Percentiles rank a stretch among this genome's conserved stretches.
phyloP scores from a whole-genome alignment of 1,139 yeast genomes.

The Yamadazyma sp. region DNA sequence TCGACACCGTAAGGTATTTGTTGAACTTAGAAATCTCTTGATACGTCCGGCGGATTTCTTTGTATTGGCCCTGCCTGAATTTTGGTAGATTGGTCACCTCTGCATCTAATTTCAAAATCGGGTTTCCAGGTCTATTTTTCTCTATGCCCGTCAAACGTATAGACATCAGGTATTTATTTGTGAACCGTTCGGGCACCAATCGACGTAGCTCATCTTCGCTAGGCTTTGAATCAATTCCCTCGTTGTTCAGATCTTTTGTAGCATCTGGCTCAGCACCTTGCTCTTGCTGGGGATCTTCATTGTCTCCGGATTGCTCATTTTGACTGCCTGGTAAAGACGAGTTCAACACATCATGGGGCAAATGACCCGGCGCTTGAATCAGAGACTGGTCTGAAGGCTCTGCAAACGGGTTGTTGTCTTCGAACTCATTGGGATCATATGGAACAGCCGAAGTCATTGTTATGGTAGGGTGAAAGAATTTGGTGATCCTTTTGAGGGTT shows the following conservation, averaged over 20 bases:
- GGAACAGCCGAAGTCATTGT: conserved; percentile 63
- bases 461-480: background rate
- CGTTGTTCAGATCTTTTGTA: conserved; percentile 8
- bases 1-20: conserved; percentile 73
- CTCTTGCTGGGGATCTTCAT: background rate
- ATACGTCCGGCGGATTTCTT: conserved; percentile 78
- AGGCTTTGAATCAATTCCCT: background rate
- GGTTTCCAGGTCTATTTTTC: conserved; percentile 43
- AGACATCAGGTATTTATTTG: conserved; percentile 30
- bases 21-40: conserved; percentile 76
- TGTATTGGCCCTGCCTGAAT: conserved; percentile 69
- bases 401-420: conserved; percentile 64
- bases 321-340: conserved; percentile 2
- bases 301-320: background rate
- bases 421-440: conserved; percentile 66
- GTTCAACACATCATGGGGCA: conserved; percentile 7
- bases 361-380: conserved; percentile 2
- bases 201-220: conserved; percentile 41
- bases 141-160: conserved; percentile 36
- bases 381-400: conserved; percentile 23
- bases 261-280: conserved; percentile 1
- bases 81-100: conserved; percentile 58
- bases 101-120: conserved; percentile 46
- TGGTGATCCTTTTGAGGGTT: conserved; percentile 6
- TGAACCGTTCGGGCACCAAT: conserved; percentile 53